A percentile compares a stretch with the other conserved stretches of the same genome.
Evolutionary conservation across 2,329 filamentous ascomycete genomes (phyloP).

Genomic region (Diatrype stigma): DNA sequence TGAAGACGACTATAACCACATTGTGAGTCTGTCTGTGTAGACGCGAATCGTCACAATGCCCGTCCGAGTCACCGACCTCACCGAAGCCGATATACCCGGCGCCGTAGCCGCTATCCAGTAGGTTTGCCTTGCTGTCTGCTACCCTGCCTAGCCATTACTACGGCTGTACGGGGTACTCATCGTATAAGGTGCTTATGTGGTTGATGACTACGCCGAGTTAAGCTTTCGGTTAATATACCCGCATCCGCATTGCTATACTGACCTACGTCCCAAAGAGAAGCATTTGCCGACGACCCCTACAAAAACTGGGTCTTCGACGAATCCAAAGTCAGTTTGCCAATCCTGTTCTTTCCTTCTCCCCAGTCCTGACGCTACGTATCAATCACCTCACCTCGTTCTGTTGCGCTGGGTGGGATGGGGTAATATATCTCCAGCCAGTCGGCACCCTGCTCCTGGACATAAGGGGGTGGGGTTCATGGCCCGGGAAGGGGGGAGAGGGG

Average conservation of each 20-base stretch:
- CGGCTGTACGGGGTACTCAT: slow-evolving; percentile 7
- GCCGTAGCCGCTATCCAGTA: slow-evolving; percentile 28
- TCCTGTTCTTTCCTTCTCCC: neutral
- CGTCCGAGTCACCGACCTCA: slow-evolving; percentile 21
- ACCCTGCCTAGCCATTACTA: no score
- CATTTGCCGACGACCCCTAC: slow-evolving; percentile 29
- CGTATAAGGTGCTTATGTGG: slow-evolving; percentile 1
- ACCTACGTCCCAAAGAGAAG: slow-evolving; percentile 19
- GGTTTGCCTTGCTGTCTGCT: slow-evolving; percentile 11
- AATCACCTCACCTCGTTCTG: no score
- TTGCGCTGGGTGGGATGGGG: no score
- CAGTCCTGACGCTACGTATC: no score
- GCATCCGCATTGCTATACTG: slow-evolving; percentile 9
- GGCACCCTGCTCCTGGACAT: neutral
- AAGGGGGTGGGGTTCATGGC: no score
- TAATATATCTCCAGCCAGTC: neutral
- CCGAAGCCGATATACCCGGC: slow-evolving; percentile 27
- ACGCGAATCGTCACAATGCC: slow-evolving; percentile 14
- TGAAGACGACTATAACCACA: no score
- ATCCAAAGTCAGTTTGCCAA: slow-evolving; percentile 19
- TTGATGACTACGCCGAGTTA: neutral
- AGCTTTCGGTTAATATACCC: neutral
- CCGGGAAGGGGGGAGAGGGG: no score
- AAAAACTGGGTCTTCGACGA: slow-evolving; percentile 31
- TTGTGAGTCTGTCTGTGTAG: neutral